phyloP scores from a whole-genome alignment of 2,329 filamentous ascomycete species.

The Penicillium sp. region DNA sequence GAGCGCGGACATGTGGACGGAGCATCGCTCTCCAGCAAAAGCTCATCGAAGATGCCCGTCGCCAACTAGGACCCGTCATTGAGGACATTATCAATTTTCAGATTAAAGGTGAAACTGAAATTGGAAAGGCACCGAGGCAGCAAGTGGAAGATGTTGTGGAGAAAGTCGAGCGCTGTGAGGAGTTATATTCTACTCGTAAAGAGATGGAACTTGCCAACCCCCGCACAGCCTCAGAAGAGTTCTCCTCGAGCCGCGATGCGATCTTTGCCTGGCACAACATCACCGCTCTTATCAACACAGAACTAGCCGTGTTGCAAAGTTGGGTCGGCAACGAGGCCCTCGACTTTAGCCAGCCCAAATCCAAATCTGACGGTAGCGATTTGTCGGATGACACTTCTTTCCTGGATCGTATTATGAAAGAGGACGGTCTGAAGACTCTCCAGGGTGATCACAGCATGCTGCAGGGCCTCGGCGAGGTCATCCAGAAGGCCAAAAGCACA shows the following conservation, averaged over 20 bases:
- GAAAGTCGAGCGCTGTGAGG: constrained; percentile 87
- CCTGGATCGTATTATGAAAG: constrained; percentile 90
- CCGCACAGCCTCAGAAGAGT: constrained; percentile 72
- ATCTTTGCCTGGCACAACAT: constrained; percentile 97
- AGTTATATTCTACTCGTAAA: constrained; percentile 77
- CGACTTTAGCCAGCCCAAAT: constrained; percentile 78
- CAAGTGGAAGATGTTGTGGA: constrained; percentile 87
- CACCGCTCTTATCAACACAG: constrained; percentile 91
- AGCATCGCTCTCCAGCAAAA: constrained; percentile 81
- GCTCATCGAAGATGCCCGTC: constrained; percentile 81
- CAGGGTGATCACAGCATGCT: constrained; percentile 84
- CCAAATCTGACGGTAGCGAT: constrained; percentile 67
- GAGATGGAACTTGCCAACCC: constrained; percentile 75
- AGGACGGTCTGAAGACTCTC: constrained; percentile 88
- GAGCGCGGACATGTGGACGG: constrained; percentile 79
- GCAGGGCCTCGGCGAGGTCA: constrained; percentile 77
- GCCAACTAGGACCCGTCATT: constrained; percentile 69
- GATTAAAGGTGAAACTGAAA: constrained; percentile 90
- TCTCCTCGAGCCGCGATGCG: constrained; percentile 79
- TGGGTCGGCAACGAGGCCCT: constrained; percentile 98
- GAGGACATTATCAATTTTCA: constrained; percentile 91
- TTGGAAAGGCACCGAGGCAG: constrained; percentile 79
- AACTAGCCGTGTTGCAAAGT: constrained; percentile 84
- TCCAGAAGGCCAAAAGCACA: constrained; percentile 89
- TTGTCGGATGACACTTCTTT: constrained; percentile 90